These are phyloP conservation scores for Colletotrichum shisoi DNA, from an alignment of 2,329 filamentous ascomycete genomes.

Conservation along the genomic window DNA sequence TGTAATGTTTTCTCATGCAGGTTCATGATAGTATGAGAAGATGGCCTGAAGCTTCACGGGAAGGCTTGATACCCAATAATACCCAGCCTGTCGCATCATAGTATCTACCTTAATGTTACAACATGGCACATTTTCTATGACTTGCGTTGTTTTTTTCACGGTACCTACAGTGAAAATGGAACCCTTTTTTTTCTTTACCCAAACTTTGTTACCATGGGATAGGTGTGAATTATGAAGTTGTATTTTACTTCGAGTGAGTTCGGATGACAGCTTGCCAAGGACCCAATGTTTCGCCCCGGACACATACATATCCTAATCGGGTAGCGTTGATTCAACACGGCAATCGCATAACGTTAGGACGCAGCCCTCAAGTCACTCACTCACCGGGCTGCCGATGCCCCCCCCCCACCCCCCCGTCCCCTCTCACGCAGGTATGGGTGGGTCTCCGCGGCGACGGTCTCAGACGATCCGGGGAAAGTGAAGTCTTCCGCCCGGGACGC, in stretches of 20 bases:
- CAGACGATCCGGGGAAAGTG: constrained; percentile 11
- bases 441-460: neutral
- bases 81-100: constrained; percentile 5
- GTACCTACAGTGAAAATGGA: too few relatives aligned
- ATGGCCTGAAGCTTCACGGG: constrained; percentile 5
- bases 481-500: neutral
- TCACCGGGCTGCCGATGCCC: neutral
- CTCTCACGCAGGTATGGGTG: too few relatives aligned
- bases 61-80: constrained; percentile 22
- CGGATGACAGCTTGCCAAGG: neutral
- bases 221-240: neutral
- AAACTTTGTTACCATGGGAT: too few relatives aligned
- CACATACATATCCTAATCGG: neutral
- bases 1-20: neutral
- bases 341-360: neutral
- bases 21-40: constrained; percentile 8
- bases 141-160: too few relatives aligned
- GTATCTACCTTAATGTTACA: constrained; percentile 7
- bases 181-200: too few relatives aligned
- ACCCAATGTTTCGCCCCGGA: too few relatives aligned
- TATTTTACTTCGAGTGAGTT: neutral
- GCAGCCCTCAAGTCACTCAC: too few relatives aligned
- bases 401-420: too few relatives aligned
- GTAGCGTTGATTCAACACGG: neutral
- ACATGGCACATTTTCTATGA: neutral